Base-by-base conservation (phyloP, 805 yeast species). In the Blastobotrys chiropterorum region DNA sequence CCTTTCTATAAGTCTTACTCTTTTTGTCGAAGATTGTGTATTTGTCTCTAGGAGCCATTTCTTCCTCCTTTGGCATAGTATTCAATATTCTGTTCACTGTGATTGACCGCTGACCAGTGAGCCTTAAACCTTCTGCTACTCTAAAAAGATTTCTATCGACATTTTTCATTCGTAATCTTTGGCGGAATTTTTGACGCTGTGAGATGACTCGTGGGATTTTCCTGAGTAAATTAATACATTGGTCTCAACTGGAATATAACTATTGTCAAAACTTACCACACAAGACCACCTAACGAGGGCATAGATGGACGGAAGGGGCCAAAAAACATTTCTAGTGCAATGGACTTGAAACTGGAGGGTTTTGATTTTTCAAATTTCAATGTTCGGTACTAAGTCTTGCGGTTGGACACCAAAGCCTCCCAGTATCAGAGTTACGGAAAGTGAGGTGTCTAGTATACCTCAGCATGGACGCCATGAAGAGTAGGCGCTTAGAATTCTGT, bases 11-110 rank as follows among this genome's bases (percentile, higher is more conserved):
- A 17, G 83, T 83, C 62, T 77, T 81, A 13, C 83, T 78, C 61
- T 81, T 81, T 68, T 79, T 85, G 70, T 81, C 82, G 72, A 86
- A 92, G 1, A 89, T 84, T 45, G 95, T 83, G 71, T 94, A 94
- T 69, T 92, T 92, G 71, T 94, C 95, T 57, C 70, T 74, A 5
- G 96, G 75, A 1, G 69, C 63, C 97, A 92, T 90, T 55, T 90
- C 89, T 34, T 67, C 59, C 63, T 90, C 96, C 62, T 81, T 85
- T 40, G 97, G 97, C 63, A 85, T 66, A 17, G 72, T 71, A n/a
- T 59, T 55, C 62, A 70, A 70, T 49, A 78, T 65, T 21, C 64
- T 55, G 26, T 67, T 67, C 3, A 77, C 59, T 56, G 67, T 63
- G 52, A 67, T 65, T 46, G 72, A 58, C 16, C 61, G 50, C 54